A percentile compares a stretch with the other conserved stretches of the same genome.
Evolutionary conservation across 805 yeast species (phyloP).

Genomic region (Saccharomycodes ludwigii): DNA sequence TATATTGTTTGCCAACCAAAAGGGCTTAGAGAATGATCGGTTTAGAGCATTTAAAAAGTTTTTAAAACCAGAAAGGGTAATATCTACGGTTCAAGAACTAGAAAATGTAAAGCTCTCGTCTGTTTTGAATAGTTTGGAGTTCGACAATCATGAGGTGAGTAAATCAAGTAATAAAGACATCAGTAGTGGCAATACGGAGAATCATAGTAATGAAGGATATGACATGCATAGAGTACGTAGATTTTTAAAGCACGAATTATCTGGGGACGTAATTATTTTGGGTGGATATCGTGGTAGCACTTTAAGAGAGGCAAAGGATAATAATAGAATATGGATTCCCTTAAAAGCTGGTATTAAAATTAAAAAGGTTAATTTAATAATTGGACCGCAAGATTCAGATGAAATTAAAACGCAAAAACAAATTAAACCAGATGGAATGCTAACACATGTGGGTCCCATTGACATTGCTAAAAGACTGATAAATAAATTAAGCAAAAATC

Average conservation of each 20-base stretch:
- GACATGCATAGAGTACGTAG: no score
- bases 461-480: slow-evolving; percentile 60
- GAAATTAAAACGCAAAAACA: slow-evolving; percentile 41
- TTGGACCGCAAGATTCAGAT: slow-evolving; percentile 66
- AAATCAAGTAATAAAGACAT: no score
- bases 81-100: slow-evolving; percentile 15
- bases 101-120: no score
- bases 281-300: slow-evolving; percentile 88
- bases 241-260: no score
- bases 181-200: no score
- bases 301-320: slow-evolving; percentile 50
- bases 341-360: slow-evolving; percentile 72
- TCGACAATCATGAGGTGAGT: no score
- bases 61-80: slow-evolving; percentile 36
- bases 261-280: slow-evolving; percentile 68
- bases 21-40: slow-evolving; percentile 54
- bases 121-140: slow-evolving; percentile 26
- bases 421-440: slow-evolving; percentile 63
- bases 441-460: slow-evolving; percentile 78
- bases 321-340: slow-evolving; percentile 75
- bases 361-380: slow-evolving; percentile 33
- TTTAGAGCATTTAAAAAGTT: slow-evolving; percentile 58
- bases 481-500: slow-evolving; percentile 38
- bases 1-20: slow-evolving; percentile 36
- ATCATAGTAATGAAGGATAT: no score